Evolutionary conservation across 2,329 filamentous ascomycete species (phyloP), one percentile per base, ranked within the genome.

Genomic region (Anthostomella pinea): DNA sequence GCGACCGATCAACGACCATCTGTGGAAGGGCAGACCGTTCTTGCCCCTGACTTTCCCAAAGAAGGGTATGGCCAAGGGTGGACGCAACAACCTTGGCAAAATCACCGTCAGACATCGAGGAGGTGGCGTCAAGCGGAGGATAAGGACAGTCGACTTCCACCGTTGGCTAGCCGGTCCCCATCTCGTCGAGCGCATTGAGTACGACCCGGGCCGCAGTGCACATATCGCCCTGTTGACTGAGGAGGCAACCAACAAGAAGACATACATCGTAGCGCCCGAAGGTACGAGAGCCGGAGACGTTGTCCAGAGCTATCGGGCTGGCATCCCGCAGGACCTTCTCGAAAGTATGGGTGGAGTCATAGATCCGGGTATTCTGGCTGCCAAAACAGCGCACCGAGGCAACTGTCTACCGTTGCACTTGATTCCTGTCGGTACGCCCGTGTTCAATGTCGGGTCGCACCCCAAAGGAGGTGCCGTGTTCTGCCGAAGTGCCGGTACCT

Each of bases 381-480:
- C 93, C 19, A 93, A 87, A 69, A 98, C 94, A 16, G 90, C 89
- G 1, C 90, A 90, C 70, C 79, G 88, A 56, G 93, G 93, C 37
- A 98, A 98, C 65, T 98, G 93, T 61, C 67, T 98, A 51, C 93
- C 93, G 10, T 72, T 98, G 60, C 87, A 95, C 66, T 93, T 98
- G 83, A 86, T 98, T 42, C 94, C 93, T 1, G 77, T 96, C 24
- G 91, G 93, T n/a, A 95, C 89, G 3, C 79, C 88, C 26, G 81
- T 98, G 33, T 96, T 85, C 72, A 93, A 91, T 50, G 83, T 98
- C 21, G 91, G 91, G 9, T 87, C 84, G 17, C 74, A 81, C 4
- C 75, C 78, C 20, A 83, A 82, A 41, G 79, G 83, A 16, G 79
- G 81, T 9, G 93, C 86, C 10, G 88, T 95, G 14, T 93, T 98